Evolutionary conservation across 2,329 filamentous ascomycete species (phyloP).

Genomic region (Talaromyces sp.): DNA sequence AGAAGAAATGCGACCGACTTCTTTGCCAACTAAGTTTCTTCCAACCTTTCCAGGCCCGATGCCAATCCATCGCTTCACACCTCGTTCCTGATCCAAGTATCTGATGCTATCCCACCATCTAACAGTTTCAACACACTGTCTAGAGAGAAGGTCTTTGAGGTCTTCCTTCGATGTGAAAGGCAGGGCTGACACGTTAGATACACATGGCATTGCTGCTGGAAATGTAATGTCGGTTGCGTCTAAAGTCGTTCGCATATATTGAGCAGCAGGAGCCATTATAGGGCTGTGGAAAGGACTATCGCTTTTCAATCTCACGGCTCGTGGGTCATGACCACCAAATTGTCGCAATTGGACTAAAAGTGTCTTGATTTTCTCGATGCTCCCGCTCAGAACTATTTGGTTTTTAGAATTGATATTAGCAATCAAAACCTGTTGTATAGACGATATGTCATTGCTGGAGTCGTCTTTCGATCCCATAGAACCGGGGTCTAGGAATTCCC

Average conservation of each 20-base stretch:
- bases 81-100: conserved; percentile 77
- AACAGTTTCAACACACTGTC: conserved; percentile 86
- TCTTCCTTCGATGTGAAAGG: conserved; percentile 70
- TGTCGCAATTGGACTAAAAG: conserved; percentile 79
- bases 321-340: conserved; percentile 85
- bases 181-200: conserved; percentile 79
- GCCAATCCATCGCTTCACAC: conserved; percentile 79
- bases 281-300: conserved; percentile 89
- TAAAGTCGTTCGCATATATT: conserved; percentile 65
- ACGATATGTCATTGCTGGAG: conserved; percentile 60
- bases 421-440: conserved; percentile 81
- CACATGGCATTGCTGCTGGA: conserved; percentile 67
- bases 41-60: conserved; percentile 93
- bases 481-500: conserved; percentile 69
- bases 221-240: conserved; percentile 62
- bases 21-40: conserved; percentile 87
- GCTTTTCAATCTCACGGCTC: conserved; percentile 78
- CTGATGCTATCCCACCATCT: conserved; percentile 91
- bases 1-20: conserved; percentile 75
- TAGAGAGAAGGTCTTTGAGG: conserved; percentile 70
- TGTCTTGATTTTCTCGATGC: conserved; percentile 72
- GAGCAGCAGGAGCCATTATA: conserved; percentile 79
- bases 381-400: conserved; percentile 89
- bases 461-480: conserved; percentile 62
- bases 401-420: conserved; percentile 95